Evolutionary conservation across 768 basidiomycete genomes (phyloP).

Genomic region (Galerina sulciceps): DNA sequence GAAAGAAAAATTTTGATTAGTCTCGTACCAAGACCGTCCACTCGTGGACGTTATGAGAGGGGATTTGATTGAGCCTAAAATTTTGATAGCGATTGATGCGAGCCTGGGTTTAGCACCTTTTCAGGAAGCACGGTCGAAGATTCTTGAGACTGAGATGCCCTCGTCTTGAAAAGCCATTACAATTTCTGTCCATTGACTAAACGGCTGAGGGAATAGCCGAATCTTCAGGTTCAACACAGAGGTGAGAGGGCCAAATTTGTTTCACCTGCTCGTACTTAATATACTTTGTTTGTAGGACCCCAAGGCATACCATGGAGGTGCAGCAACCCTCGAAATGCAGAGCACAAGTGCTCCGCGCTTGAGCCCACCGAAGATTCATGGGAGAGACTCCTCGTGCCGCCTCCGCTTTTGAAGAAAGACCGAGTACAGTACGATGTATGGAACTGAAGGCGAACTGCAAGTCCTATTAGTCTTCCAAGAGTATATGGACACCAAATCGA

Average conservation of each 20-base stretch:
- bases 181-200: too few relatives aligned
- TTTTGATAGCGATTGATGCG: too few relatives aligned
- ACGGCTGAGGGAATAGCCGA: too few relatives aligned
- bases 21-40: too few relatives aligned
- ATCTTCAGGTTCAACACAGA: neutral
- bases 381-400: conserved; percentile 4
- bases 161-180: too few relatives aligned
- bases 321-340: conserved; percentile 8
- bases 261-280: too few relatives aligned
- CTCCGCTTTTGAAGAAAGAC: conserved; percentile 16
- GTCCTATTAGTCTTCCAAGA: conserved; percentile 20
- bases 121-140: too few relatives aligned
- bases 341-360: conserved; percentile 10
- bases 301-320: conserved; percentile 9
- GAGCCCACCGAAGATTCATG: conserved; percentile 6
- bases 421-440: conserved; percentile 17
- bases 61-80: too few relatives aligned
- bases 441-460: conserved; percentile 21
- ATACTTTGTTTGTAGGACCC: neutral
- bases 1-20: too few relatives aligned
- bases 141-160: too few relatives aligned
- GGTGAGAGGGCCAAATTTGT: neutral
- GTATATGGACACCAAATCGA: neutral
- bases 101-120: too few relatives aligned
- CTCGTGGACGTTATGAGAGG: too few relatives aligned